Percentiles rank a stretch among this genome's conserved stretches.
These are phyloP conservation scores for Epichloe gansuensis DNA, from an alignment of 2,329 filamentous ascomycete genomes.

Conservation along the genomic window DNA sequence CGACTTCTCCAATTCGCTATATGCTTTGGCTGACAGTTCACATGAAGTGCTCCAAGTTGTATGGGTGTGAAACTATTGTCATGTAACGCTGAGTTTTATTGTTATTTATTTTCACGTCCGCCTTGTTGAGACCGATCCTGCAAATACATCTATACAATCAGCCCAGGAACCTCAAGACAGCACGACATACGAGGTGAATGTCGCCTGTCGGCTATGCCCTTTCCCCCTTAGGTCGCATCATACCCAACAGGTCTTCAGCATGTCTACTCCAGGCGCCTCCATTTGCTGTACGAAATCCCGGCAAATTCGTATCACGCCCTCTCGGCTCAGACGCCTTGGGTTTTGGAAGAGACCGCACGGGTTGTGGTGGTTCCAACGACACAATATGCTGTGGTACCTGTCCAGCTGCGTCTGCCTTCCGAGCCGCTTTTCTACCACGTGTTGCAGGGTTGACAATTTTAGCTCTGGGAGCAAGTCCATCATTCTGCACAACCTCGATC, in stretches of 20 bases:
- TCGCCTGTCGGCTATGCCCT: constrained; percentile 3
- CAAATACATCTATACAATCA: neutral
- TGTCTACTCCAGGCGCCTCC: constrained; percentile 57
- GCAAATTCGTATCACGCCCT: constrained; percentile 15
- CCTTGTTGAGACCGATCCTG: neutral
- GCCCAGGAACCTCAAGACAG: neutral
- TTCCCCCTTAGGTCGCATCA: constrained; percentile 35
- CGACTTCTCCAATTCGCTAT: too few relatives aligned
- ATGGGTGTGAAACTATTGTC: neutral
- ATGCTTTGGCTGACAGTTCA: too few relatives aligned
- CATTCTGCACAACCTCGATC: neutral
- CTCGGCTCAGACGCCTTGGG: neutral
- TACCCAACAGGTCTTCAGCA: constrained; percentile 52
- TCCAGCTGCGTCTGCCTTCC: constrained; percentile 37
- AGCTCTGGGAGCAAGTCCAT: constrained; percentile 1
- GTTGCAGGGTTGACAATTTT: constrained; percentile 35
- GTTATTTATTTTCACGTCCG: neutral
- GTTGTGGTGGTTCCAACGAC: constrained; percentile 18
- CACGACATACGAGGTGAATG: too few relatives aligned
- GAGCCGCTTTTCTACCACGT: constrained; percentile 39
- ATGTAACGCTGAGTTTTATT: neutral
- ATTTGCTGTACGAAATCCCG: constrained; percentile 36
- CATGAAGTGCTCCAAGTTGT: too few relatives aligned
- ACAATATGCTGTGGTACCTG: constrained; percentile 30
- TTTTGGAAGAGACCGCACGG: constrained; percentile 3